Evolutionary conservation across 2,329 filamentous ascomycete species (phyloP), one percentile per base, ranked within the genome.

Genomic region (Fragosphaeria purpurea): DNA sequence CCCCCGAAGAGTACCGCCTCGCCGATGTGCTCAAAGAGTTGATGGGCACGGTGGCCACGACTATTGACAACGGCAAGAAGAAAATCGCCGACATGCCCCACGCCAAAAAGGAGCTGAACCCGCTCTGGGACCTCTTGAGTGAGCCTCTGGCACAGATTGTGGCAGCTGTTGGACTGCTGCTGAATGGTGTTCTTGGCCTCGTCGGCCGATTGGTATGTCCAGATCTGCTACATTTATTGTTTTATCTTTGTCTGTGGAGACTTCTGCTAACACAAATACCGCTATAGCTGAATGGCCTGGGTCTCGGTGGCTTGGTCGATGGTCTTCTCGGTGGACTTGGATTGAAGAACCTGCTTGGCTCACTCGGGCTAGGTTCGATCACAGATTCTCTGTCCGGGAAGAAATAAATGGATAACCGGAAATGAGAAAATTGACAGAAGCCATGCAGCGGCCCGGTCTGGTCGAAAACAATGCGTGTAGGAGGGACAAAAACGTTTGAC

Each of bases 141-240:
- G 88, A 95, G 74, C 90, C 90, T 9, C 73, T 95, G 30, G 88
- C 89, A 77, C 90, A 96, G 76, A 95, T 95, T 63, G 77, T 95
- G 46, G 88, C 89, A 7, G 89, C 87, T 9, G 89, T 95, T 44
- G 90, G 90, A 30, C 70, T 95, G 53, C 68, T 95, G 56, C 74
- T 96, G 54, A 83, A 75, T 47, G 89, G 90, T 65, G 89, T 96
- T 0, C 74, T 96, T 6, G 86, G 86, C 42, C 76, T 96, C 1
- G 88, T 95, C 22, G 89, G 88, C 50, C 83, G 82, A 62, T 70
- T 95, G 54, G 69, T 77, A 61, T 67, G 69, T 62, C 6, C 12
- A n/a, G 11, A 44, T 8, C 12, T n/a, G 44, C 7, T 7, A 37
- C 7, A 7, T 37, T 1, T 37, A 37, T 34, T 34, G 10, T 30